These are phyloP conservation scores for Apium graveolens DNA, from an alignment of 129 eudicot genomes.

Conservation along the genomic window DNA sequence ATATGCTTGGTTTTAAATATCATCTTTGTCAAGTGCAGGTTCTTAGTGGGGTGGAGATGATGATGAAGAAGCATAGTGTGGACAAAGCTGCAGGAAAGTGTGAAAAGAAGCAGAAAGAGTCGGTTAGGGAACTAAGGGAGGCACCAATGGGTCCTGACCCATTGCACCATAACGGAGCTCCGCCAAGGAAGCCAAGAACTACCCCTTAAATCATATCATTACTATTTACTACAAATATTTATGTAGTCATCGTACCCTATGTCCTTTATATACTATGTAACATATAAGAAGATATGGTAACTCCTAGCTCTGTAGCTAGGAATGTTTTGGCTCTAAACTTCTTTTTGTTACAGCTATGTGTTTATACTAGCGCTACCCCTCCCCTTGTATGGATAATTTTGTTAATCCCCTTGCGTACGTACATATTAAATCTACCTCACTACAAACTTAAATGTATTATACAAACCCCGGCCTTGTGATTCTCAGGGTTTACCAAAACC, in stretches of 20 bases:
- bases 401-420: too few relatives aligned
- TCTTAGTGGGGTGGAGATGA: neutral
- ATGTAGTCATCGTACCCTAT: neutral
- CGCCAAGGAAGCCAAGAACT: neutral
- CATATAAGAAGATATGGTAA: too few relatives aligned
- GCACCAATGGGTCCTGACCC: slow-evolving; percentile 13
- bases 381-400: too few relatives aligned
- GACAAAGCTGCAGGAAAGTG: neutral
- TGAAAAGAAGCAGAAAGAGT: neutral
- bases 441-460: too few relatives aligned
- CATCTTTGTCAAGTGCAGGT: neutral
- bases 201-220: neutral
- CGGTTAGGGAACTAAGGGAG: neutral
- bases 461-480: too few relatives aligned
- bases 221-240: neutral
- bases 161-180: slow-evolving; percentile 3
- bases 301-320: too few relatives aligned
- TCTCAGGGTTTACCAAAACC: too few relatives aligned
- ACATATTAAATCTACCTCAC: too few relatives aligned
- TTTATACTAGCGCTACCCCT: too few relatives aligned
- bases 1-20: neutral
- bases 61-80: neutral
- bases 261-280: neutral
- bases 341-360: too few relatives aligned
- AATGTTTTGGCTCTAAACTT: too few relatives aligned